Evolutionary conservation across 169 alveolate genomes (phyloP), one percentile per base, ranked within the genome.

Genomic region (Plasmodium vinckei): DNA sequence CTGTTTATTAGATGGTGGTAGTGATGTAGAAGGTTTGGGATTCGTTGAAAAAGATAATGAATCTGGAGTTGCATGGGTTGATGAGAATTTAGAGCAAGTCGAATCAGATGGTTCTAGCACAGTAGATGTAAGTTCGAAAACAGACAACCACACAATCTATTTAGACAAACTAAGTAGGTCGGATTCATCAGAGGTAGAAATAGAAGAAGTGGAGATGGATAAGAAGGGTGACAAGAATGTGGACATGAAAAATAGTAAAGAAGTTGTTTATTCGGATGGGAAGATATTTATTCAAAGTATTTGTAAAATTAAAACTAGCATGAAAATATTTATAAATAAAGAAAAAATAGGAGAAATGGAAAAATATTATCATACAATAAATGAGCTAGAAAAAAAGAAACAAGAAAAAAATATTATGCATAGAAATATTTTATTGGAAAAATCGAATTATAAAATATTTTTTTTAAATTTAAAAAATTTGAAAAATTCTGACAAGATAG

Each of bases 391-490:
- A 25, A 44, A 54, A 17, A 17, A 39, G 6, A 49, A 64, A 33
- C 49, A 23, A 53, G 51, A 21, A 68, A 33, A 54, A 21, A 33
- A 39, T n/a, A 17, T 46, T 5, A 47, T 77, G 9, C 88, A 77
- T 23, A 63, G 88, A 68, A 77, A 77, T 63, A 46, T 77, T 21
- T 46, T 63, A 77, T 49, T 42, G 25, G 75, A 59, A 10, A 65
- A 77, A 42, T 77, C 53, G 19, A 77, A 63, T 42, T 77, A 77
- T 57, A 77, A 77, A 77, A 77, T 77, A 25, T 77, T 63, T 77
- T 77, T 77, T 49, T 13, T 64, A 63, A 77, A 77, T 23, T 17
- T 77, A 64, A 77, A 49, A 25, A 77, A 77, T 42, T 12, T 77
- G 17, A 33, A 44, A 19, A 23, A 42, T 21, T 9, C 39, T 15